Base-by-base conservation (phyloP, 352 stramenopile genomes). In the Elongisporangium prolatum region DNA sequence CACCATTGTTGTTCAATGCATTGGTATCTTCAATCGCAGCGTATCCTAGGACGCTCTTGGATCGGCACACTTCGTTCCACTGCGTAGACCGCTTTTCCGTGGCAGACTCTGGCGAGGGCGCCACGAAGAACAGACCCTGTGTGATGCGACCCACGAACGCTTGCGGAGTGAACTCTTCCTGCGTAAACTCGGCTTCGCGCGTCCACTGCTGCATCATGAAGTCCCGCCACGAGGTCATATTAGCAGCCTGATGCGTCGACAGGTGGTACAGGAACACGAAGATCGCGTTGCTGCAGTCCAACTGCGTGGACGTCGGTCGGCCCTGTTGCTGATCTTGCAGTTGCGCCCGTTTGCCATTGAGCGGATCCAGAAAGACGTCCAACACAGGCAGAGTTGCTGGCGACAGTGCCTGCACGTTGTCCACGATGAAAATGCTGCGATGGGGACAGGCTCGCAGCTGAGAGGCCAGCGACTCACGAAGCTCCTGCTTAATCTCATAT, bases 231-330 rank as follows among this genome's bases (percentile, higher is more conserved):
- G 54, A n/a, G 50, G 52, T 47, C 25, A 17, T 10, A 4, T 24
- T 48, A n/a, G 54, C 49, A 48, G 20, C 47, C 24, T 18, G 44
- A 61, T 17, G 17, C 37, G 47, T 21, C 13, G 24, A 53, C 17
- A 77, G 51, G 25, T 82, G 64, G 58, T 72, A 90, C 0, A 88
- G 62, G 58, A 90, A 88, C 6, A 90, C 56, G 49, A 90, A 88
- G 4, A 90, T 52, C 0, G 78, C 68, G 21, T 80, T 71, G 22
- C 72, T 68, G 21, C 68, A 79, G 65, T 90, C 80, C 24, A 86
- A 71, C 18, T 80, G 58, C 18, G 55, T 55, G n/a, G 60, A 72
- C 18, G 50, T 50, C n/a, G n/a, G n/a, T 56, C 63, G 47, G 20
- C 61, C 61, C 4, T 69, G 53, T 2, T 60, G 48, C 13, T 72